A percentile compares a stretch with the other conserved stretches of the same genome.
phyloP scores from a whole-genome alignment of 2,329 filamentous ascomycete species.

The Neonectria hederae region DNA sequence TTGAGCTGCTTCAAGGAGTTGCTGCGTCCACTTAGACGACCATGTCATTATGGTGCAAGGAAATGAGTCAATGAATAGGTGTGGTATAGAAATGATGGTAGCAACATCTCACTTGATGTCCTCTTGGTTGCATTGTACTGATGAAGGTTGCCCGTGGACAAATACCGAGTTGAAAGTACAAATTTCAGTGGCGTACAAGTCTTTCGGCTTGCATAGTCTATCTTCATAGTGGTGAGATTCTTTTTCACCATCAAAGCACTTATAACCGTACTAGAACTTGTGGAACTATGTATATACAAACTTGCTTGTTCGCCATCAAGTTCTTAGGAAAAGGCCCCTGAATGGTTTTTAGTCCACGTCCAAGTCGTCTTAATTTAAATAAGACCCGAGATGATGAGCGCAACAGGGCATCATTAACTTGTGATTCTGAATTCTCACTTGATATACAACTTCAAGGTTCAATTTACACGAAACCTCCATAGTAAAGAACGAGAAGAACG shows the following conservation, averaged over 20 bases:
- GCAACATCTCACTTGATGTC: background rate
- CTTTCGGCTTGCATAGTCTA: background rate
- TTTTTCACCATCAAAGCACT: background rate
- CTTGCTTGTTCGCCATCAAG: too few species aligned
- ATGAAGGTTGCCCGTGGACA: background rate
- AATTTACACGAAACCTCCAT: background rate
- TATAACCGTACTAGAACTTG: too few species aligned
- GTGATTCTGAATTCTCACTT: background rate
- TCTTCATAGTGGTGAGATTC: background rate
- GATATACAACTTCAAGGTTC: background rate
- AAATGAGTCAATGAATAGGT: background rate
- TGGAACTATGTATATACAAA: background rate
- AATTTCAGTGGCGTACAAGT: background rate
- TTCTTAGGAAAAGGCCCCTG: too few species aligned
- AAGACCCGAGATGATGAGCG: background rate
- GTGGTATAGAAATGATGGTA: background rate
- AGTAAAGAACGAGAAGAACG: slow-evolving; percentile 27
- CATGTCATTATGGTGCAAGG: background rate
- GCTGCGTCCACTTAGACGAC: background rate
- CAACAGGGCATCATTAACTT: background rate
- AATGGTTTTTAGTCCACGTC: too few species aligned
- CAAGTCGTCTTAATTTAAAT: background rate
- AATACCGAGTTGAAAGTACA: background rate
- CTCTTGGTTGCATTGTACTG: background rate
- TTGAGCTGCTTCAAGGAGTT: slow-evolving; percentile 39